Percentiles rank a stretch among this genome's conserved stretches.
Evolutionary conservation across 164 flowering plant genomes (phyloP).

Genomic region (Piper betle): DNA sequence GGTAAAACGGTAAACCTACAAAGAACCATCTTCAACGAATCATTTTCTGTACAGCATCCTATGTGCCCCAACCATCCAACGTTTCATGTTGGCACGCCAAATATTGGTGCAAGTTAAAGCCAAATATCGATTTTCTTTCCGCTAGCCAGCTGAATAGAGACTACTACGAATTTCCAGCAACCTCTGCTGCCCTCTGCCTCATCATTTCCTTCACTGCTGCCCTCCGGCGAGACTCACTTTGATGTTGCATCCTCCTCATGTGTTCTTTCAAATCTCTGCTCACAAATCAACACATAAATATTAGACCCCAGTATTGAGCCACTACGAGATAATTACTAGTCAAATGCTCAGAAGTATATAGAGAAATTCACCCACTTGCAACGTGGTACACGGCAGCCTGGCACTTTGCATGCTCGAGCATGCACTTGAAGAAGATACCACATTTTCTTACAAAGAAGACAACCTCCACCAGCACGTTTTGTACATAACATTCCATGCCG

Average conservation of each 20-base stretch:
- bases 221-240: conserved; percentile 85
- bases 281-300: not conserved
- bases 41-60: not conserved
- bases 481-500: conserved; percentile 86
- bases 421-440: conserved; percentile 98
- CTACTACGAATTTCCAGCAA: not conserved
- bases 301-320: too few relatives aligned
- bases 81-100: not conserved
- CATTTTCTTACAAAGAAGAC: conserved; percentile 92
- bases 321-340: too few relatives aligned
- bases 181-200: conserved; percentile 96
- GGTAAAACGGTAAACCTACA: not conserved
- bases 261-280: conserved; percentile 89
- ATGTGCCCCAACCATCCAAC: not conserved
- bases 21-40: not conserved
- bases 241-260: conserved; percentile 81
- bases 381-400: conserved; percentile 88
- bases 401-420: conserved; percentile 95
- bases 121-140: not conserved
- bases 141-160: not conserved
- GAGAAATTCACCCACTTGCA: conserved; percentile 49
- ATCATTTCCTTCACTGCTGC: conserved; percentile 99
- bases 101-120: not conserved
- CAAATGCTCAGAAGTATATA: too few relatives aligned
- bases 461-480: conserved; percentile 84